Evolutionary conservation across 306 rosid species (phyloP).

Genomic region (Trichosanthes cucumerina): DNA sequence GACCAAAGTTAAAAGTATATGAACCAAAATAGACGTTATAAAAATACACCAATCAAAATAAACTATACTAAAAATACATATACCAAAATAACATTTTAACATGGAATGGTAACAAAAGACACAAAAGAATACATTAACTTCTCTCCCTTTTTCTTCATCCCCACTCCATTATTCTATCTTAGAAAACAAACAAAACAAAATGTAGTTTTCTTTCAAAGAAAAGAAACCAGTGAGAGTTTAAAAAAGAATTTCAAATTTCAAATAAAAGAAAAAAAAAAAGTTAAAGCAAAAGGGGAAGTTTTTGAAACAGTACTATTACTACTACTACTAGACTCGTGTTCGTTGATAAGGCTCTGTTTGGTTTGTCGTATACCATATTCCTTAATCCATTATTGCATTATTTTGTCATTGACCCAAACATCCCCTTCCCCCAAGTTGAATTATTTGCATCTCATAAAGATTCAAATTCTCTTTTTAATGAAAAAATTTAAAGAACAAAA

Average conservation of each 20-base stretch:
- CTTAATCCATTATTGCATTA: background rate
- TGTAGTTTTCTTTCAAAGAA: background rate
- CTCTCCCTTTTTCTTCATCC: background rate
- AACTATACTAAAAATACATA: no score
- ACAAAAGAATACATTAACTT: background rate
- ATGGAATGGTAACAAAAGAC: background rate
- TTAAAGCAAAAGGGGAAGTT: background rate
- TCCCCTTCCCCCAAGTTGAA: background rate
- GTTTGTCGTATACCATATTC: background rate
- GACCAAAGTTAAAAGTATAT: no score
- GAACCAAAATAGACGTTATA: no score
- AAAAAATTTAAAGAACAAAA: no score
- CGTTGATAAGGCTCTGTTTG: background rate
- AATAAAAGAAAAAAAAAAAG: background rate
- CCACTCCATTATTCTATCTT: background rate
- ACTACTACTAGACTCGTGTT: background rate
- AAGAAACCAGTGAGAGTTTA: background rate
- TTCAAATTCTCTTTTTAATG: background rate
- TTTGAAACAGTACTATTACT: background rate
- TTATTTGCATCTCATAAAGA: background rate
- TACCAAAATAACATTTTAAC: background rate
- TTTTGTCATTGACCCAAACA: slow-evolving; percentile 2
- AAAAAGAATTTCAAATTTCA: background rate
- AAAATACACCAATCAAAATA: no score
- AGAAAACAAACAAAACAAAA: background rate